Base-by-base conservation (phyloP, 768 basidiomycete genomes). In the Saitozyma sp. region DNA sequence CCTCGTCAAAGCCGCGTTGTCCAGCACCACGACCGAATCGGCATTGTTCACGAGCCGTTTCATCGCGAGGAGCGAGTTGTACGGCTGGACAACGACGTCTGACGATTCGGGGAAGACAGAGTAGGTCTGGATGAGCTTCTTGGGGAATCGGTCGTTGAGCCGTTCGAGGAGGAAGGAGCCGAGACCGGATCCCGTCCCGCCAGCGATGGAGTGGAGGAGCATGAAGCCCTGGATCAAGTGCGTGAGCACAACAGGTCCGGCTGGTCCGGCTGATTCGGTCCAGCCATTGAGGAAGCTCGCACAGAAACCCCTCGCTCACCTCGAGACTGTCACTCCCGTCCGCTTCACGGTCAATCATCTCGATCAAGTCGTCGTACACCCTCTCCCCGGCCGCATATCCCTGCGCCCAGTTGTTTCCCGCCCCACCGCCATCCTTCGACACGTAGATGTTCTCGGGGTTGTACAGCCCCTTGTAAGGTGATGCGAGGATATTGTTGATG, bases 371-470 rank as follows among this genome's bases (percentile, higher is more conserved):
- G 72, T 97, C 94, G 76, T 95, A 96, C 65, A 92, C 85, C 63
- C 85, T 83, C 80, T 98, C 95, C 58, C 94, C 96, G 6, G 89
- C 85, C 8, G 88, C 84, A 75, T 94, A 94, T 13, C 95, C 95
- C 69, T 93, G 91, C 0, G 95, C 95, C 92, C 95, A 98, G 76
- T 97, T 98, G 74, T 99, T 99, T 16, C 96, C 96, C 11, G 96
- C 96, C 41, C 96, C 96, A n/a, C 96, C 94, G 6, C 96, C 96
- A 74, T 95, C 93, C 80, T 94, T 91, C 1, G 91, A 92, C 20
- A 94, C 83, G 74, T 91, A 98, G 45, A 98, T 95, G 73, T 99
- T 99, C 77, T 98, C 96, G 0, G 94, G 94, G 77, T 99, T 99
- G 80, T 97, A 99, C 41, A 99, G 81, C 49, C 79, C 89, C 53